Percentiles rank a stretch among this genome's conserved stretches.
These are phyloP conservation scores for Globisporangium rhizosaccharum DNA, from an alignment of 352 stramenopile genomes.

Conservation along the genomic window DNA sequence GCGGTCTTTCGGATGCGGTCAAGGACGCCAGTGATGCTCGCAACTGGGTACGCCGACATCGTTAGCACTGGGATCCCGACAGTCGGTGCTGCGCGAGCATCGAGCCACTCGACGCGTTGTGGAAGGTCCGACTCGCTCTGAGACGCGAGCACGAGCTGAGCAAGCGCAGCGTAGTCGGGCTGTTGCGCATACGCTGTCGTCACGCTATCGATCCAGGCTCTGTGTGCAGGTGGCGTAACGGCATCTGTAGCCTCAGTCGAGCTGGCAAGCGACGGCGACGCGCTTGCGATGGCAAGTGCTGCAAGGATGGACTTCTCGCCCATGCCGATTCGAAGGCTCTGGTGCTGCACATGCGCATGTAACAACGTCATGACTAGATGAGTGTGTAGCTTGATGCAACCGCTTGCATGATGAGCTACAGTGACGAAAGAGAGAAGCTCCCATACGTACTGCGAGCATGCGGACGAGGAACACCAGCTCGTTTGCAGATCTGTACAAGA, in stretches of 20 bases:
- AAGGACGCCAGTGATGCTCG: slow-evolving; percentile 45
- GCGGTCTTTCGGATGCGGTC: slow-evolving; percentile 39
- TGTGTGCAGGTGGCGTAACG: slow-evolving; percentile 6
- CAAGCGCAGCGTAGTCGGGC: slow-evolving; percentile 55
- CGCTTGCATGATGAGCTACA: not conserved
- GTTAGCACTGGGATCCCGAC: slow-evolving; percentile 64
- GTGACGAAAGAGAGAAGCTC: not conserved
- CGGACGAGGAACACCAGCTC: slow-evolving; percentile 63
- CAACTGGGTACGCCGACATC: slow-evolving; percentile 74
- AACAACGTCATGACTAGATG: no score
- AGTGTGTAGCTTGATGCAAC: not conserved
- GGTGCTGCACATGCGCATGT: slow-evolving; percentile 37
- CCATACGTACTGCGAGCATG: slow-evolving; percentile 58
- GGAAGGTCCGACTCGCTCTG: slow-evolving; percentile 18
- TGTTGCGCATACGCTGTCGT: slow-evolving; percentile 63
- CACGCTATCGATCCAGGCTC: slow-evolving; percentile 56
- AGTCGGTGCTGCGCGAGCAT: slow-evolving; percentile 28
- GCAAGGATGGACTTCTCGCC: slow-evolving; percentile 76
- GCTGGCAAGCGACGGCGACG: not conserved
- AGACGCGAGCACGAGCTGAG: slow-evolving; percentile 28
- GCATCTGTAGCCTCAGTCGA: not conserved
- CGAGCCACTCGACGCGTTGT: slow-evolving; percentile 24
- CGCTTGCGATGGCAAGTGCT: slow-evolving; percentile 45
- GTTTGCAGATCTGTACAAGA: slow-evolving; percentile 29
- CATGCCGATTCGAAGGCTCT: slow-evolving; percentile 79